Percentiles rank a stretch among this genome's conserved stretches.
These are phyloP conservation scores for Pseudozyma tsukubaensis DNA, from an alignment of 1,284 basidiomycete species.

Conservation along the genomic window DNA sequence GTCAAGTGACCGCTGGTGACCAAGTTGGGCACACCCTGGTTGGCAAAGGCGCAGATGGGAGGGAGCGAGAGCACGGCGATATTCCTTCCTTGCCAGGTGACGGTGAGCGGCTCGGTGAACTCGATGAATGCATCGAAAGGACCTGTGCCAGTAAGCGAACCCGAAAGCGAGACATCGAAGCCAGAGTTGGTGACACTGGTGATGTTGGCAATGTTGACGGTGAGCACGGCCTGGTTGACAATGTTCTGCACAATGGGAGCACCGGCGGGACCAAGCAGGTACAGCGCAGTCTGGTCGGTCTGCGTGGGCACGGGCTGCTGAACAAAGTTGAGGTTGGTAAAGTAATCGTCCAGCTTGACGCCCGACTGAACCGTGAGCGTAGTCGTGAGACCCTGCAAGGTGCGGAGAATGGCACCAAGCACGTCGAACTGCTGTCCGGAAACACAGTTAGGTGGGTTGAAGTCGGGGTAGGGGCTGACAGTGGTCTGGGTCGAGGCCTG, in stretches of 20 bases:
- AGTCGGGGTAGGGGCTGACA: constrained; percentile 72
- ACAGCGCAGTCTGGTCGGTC: constrained; percentile 77
- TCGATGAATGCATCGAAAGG: constrained; percentile 72
- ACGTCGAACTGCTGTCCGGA: constrained; percentile 72
- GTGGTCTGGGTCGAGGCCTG: constrained; percentile 76
- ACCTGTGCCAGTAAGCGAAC: constrained; percentile 54
- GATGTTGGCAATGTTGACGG: constrained; percentile 76
- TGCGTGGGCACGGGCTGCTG: constrained; percentile 76
- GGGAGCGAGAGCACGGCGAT: constrained; percentile 78
- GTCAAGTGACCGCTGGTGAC: constrained; percentile 69
- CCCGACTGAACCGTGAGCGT: constrained; percentile 70
- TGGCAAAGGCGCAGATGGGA: constrained; percentile 78
- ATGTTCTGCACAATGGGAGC: constrained; percentile 77
- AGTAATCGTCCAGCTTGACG: constrained; percentile 65
- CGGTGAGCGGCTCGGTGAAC: constrained; percentile 70
- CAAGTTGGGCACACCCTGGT: constrained; percentile 78
- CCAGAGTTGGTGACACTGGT: constrained; percentile 71
- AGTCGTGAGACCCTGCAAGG: constrained; percentile 75
- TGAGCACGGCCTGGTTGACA: constrained; percentile 75
- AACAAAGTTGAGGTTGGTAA: constrained; percentile 75
- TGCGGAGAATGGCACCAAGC: constrained; percentile 75
- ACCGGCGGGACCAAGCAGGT: constrained; percentile 75
- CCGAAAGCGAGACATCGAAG: constrained; percentile 69
- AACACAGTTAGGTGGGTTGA: constrained; percentile 72
- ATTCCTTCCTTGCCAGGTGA: constrained; percentile 77